Percentiles rank a stretch among this genome's conserved stretches.
These are phyloP conservation scores for Hansfordia pulvinata DNA, from an alignment of 2,329 filamentous ascomycete species.

Conservation along the genomic window DNA sequence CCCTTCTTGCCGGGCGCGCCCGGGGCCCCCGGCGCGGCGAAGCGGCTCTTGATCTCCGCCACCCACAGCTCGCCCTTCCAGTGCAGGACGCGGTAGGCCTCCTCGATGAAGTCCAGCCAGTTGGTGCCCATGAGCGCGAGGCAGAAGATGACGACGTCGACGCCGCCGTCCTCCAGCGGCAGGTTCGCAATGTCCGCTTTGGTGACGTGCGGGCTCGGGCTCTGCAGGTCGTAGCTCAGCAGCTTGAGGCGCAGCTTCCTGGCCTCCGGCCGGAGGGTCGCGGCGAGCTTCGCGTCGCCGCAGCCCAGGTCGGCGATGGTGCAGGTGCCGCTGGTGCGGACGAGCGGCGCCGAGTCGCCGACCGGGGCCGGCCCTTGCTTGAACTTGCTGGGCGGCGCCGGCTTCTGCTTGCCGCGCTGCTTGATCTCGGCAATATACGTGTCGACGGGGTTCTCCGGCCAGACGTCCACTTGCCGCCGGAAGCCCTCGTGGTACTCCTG, in stretches of 20 bases:
- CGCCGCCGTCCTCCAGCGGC: conserved; percentile 58
- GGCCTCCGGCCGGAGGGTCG: conserved; percentile 47
- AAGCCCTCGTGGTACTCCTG: conserved; percentile 94
- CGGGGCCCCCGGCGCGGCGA: conserved; percentile 44
- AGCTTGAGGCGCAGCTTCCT: conserved; percentile 60
- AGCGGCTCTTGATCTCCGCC: conserved; percentile 90
- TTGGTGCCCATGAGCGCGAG: conserved; percentile 98
- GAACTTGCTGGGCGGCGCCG: conserved; percentile 8
- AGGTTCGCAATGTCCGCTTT: conserved; percentile 80
- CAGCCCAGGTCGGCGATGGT: conserved; percentile 87
- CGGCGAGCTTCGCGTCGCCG: conserved; percentile 74
- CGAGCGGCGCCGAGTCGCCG: conserved; percentile 28
- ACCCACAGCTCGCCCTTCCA: conserved; percentile 97
- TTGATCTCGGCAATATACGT: conserved; percentile 65
- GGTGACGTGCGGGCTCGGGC: conserved; percentile 63
- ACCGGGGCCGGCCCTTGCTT: conserved; percentile 9
- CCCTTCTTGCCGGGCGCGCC: conserved; percentile 25
- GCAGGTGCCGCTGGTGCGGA: conserved; percentile 57
- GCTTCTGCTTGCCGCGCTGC: conserved; percentile 44
- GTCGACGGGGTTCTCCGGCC: conserved; percentile 94
- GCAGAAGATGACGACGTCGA: conserved; percentile 89
- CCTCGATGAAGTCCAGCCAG: conserved; percentile 93
- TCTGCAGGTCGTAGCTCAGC: conserved; percentile 77
- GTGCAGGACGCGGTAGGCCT: conserved; percentile 81
- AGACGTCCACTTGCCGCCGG: conserved; percentile 85